Conservation (phyloP, 306 rosid species). For the Vigna angularis region DNA sequence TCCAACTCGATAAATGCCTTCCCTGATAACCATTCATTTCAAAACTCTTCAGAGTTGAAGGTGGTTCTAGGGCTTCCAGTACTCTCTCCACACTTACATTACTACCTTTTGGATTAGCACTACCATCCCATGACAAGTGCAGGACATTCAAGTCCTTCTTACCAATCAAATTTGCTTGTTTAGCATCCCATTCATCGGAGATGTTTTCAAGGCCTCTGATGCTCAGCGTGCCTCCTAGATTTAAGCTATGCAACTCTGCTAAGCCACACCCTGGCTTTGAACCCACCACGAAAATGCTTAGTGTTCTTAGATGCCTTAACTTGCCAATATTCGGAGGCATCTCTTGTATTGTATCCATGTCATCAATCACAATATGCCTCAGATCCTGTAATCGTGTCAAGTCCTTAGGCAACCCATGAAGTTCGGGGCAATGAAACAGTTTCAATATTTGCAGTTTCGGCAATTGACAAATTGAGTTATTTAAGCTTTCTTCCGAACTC, state of each 20-base stretch:
- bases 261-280: neutral
- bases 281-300: conserved; percentile 20
- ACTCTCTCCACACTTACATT: neutral
- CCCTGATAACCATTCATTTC: no score
- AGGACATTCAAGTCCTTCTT: conserved; percentile 1
- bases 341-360: accelerated
- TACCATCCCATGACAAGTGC: neutral
- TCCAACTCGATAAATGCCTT: no score
- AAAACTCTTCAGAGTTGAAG: no score
- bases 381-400: neutral
- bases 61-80: no score
- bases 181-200: neutral
- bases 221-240: neutral
- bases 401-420: neutral
- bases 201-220: conserved; percentile 22
- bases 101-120: neutral
- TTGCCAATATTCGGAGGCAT: conserved; percentile 1
- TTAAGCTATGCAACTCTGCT: conserved; percentile 19
- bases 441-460: conserved; percentile 2
- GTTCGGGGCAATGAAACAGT: neutral
- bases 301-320: neutral
- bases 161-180: neutral
- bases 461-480: neutral
- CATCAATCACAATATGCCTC: neutral
- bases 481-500: no score